Evolutionary conservation across 108 stramenopile species (phyloP), one percentile per base, ranked within the genome.

Genomic region (Discostella stelligeroides): DNA sequence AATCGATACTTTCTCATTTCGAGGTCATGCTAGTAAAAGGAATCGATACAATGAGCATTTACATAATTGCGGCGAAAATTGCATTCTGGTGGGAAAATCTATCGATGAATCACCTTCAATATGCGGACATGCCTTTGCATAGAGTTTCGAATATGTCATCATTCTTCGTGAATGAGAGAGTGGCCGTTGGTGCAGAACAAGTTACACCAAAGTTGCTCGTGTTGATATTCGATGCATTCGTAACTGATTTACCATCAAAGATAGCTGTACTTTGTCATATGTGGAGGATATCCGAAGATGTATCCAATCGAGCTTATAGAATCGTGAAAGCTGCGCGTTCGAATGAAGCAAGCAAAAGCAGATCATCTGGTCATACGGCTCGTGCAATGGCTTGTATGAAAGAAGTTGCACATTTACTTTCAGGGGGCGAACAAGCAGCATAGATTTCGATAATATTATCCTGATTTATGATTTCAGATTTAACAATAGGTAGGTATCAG

Each of bases 21-120:
- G 76, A 77, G 15, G 61, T 77, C 18, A 77, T 77, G 68, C 49
- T 77, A n/a, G 68, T 77, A 0, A 60, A 70, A 24, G 68, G 62
- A 9, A 57, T 70, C 7, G 38, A 70, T 20, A 77, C 76, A 24
- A 27, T 77, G 47, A 39, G 76, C 48, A 46, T 77, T 8, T 63
- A 77, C 20, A 21, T 77, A 11, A 7, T 77, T 0, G 68, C 76
- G 8, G 62, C 67, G 0, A 64, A 65, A 48, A 46, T 77, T 42
- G 57, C 68, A 24, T 77, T 70, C 61, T 70, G 76, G 63, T 77
- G 76, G 68, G 63, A 65, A 7, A 69, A 68, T 7, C 49, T 37
- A 37, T 15, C 58, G 8, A 65, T 70, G 49, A 18, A 65, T 43
- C 63, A 40, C 38, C 39, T 65, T n/a, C 24, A 58, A 15, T 34